These are phyloP conservation scores for Leishmania martiniquensis DNA, from an alignment of 208 protist species.

Conservation along the genomic window DNA sequence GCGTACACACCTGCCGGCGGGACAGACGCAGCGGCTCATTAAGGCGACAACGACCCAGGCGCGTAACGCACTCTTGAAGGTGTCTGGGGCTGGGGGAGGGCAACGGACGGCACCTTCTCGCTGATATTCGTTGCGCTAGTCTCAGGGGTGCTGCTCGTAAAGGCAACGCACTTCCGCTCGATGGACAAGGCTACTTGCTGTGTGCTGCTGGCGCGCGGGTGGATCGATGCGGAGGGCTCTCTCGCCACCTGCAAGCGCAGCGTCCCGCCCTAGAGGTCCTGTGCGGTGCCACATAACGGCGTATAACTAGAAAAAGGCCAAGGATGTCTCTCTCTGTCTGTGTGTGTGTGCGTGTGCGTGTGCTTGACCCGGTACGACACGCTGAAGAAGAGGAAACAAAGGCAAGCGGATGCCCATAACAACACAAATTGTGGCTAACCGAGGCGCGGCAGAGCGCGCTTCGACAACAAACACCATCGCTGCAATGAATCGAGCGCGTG, in stretches of 20 bases:
- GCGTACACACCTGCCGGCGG: conserved; percentile 6
- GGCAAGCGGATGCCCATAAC: too few species aligned
- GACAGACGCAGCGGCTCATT: conserved; percentile 8
- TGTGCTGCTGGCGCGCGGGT: not conserved
- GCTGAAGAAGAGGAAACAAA: not conserved
- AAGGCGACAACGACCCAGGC: conserved; percentile 15
- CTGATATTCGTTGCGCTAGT: not conserved
- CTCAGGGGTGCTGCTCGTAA: too few species aligned
- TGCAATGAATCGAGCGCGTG: not conserved
- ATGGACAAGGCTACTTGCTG: not conserved
- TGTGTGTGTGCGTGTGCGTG: too few species aligned
- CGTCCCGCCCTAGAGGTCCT: too few species aligned
- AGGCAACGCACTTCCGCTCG: not conserved
- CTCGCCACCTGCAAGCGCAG: too few species aligned
- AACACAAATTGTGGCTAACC: not conserved
- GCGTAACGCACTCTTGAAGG: conserved; percentile 17
- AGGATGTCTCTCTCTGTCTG: too few species aligned
- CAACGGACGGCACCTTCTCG: not conserved
- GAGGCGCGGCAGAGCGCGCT: not conserved
- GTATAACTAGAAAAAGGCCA: too few species aligned
- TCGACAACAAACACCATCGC: not conserved
- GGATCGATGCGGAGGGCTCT: not conserved
- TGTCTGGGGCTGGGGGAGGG: conserved; percentile 1
- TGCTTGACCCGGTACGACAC: too few species aligned
- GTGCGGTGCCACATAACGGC: not conserved